Evolutionary conservation across 73 alveolate genomes (phyloP).

Genomic region (Uronychia setigera): DNA sequence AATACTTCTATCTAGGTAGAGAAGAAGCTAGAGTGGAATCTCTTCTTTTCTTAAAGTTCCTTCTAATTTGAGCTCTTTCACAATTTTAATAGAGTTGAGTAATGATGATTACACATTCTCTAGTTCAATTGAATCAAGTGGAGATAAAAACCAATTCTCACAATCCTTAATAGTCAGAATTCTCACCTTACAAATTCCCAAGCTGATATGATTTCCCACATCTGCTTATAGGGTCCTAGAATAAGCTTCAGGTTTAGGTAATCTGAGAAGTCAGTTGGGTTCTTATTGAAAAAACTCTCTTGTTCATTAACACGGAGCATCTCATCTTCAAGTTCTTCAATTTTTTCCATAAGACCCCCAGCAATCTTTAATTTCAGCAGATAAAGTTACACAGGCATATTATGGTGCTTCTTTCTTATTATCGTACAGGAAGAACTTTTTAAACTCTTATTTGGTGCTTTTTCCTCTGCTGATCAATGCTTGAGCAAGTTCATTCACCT

Average conservation of each 20-base stretch:
- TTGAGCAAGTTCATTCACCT: background rate
- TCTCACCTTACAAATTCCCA: background rate
- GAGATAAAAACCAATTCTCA: background rate
- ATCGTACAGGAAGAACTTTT: background rate
- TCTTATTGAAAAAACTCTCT: background rate
- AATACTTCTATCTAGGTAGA: background rate
- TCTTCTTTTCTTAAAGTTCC: background rate
- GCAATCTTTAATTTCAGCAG: background rate
- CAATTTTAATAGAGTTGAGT: background rate
- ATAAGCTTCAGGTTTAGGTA: background rate
- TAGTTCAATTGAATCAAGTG: background rate
- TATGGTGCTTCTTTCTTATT: background rate
- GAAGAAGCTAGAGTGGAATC: background rate
- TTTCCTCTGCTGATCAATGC: background rate
- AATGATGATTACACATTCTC: background rate
- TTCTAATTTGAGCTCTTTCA: background rate
- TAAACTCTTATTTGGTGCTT: background rate
- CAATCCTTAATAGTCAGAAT: background rate
- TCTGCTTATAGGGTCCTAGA: background rate
- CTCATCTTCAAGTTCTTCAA: background rate
- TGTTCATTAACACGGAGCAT: background rate
- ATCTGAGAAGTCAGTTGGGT: background rate
- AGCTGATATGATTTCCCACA: background rate
- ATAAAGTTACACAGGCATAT: background rate
- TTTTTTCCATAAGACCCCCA: background rate